Percentiles rank a stretch among this genome's conserved stretches.
Conservation (phyloP, 257 asterid species). For the Scutellaria barbata region DNA sequence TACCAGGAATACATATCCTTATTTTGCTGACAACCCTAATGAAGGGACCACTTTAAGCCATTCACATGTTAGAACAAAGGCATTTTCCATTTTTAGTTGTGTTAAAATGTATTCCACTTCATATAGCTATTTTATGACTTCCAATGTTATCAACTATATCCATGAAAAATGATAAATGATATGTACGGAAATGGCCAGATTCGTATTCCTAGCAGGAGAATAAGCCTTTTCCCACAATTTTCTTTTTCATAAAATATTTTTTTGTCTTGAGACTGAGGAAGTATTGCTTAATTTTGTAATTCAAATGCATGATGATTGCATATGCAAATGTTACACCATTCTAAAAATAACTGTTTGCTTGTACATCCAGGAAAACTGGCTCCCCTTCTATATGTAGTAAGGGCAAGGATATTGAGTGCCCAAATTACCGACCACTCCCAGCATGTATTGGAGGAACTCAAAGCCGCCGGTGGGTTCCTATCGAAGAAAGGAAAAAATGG, state of each 20-base stretch:
- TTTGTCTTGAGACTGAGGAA: constrained; percentile 1
- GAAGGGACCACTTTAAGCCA: constrained; percentile 17
- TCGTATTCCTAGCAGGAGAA: not conserved
- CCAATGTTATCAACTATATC: no score
- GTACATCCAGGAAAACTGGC: constrained; percentile 70
- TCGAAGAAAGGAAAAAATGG: constrained; percentile 80
- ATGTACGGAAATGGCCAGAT: not conserved
- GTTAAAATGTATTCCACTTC: not conserved
- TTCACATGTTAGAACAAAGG: not conserved
- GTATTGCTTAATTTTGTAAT: not conserved
- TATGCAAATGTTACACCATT: constrained; percentile 15
- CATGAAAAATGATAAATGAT: not conserved
- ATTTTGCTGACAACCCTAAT: constrained; percentile 2
- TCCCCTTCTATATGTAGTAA: constrained; percentile 79
- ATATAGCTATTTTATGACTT: no score
- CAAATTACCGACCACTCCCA: constrained; percentile 87
- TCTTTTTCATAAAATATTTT: not conserved
- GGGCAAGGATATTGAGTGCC: constrained; percentile 78
- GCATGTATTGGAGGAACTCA: constrained; percentile 90
- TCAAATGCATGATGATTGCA: not conserved
- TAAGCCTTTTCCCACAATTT: constrained; percentile 7
- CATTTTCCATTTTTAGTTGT: not conserved
- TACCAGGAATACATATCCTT: constrained; percentile 1
- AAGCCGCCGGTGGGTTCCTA: constrained; percentile 86
- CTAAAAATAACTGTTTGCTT: constrained; percentile 37